phyloP scores from a whole-genome alignment of 129 eudicot species.

The Pittosporum tobira region DNA sequence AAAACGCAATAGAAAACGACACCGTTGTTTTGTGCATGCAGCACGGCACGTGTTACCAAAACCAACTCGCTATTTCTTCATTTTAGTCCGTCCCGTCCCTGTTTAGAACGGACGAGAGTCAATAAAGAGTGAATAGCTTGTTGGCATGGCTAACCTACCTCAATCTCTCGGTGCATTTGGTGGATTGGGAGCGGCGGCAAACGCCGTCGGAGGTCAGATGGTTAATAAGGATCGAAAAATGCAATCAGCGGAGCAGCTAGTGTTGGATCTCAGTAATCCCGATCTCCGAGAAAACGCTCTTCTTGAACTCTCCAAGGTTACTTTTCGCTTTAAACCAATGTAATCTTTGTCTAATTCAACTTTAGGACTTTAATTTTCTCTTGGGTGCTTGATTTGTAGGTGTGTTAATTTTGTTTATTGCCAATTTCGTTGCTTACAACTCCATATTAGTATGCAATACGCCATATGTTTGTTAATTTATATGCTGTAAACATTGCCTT shows the following conservation, averaged over 20 bases:
- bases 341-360: not conserved
- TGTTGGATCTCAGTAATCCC: conserved; percentile 82
- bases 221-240: conserved; percentile 50
- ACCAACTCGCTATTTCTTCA: too few species aligned
- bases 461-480: conserved; percentile 7
- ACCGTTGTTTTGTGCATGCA: too few species aligned
- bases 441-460: conserved; percentile 4
- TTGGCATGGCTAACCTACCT: conserved; percentile 29
- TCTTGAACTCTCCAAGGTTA: conserved; percentile 81
- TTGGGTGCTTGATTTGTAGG: not conserved
- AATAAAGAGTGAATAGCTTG: too few species aligned
- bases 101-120: too few species aligned
- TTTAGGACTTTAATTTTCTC: not conserved
- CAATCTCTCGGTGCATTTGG: conserved; percentile 27
- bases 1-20: too few species aligned
- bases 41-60: too few species aligned
- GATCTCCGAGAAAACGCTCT: conserved; percentile 89
- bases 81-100: too few species aligned
- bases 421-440: not conserved
- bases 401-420: not conserved
- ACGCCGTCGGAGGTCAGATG: conserved; percentile 17
- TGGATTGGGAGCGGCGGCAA: conserved; percentile 17
- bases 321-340: too few species aligned
- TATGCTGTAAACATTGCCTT: not conserved
- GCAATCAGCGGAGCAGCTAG: conserved; percentile 83